Percentiles rank a stretch among this genome's conserved stretches.
These are phyloP conservation scores for Tylopilus vinaceipallidus DNA, from an alignment of 768 basidiomycete genomes.

Conservation along the genomic window DNA sequence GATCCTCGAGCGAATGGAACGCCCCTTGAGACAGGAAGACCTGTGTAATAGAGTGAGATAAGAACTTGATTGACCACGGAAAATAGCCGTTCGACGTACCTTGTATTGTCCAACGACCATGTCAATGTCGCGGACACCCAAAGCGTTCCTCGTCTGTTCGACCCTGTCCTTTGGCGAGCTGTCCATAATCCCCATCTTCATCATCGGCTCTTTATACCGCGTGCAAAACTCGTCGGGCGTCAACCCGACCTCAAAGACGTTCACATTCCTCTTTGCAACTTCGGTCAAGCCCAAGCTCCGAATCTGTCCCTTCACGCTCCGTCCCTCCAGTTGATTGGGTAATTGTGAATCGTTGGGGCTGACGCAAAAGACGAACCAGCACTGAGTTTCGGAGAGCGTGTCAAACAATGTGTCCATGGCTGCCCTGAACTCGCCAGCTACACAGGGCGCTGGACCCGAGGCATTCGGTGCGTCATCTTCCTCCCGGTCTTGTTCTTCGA, in stretches of 20 bases:
- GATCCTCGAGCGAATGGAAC: slow-evolving; percentile 88
- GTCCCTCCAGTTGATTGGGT: slow-evolving; percentile 90
- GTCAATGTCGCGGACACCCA: slow-evolving; percentile 65
- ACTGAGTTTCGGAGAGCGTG: slow-evolving; percentile 84
- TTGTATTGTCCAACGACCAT: slow-evolving; percentile 81
- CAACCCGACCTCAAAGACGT: slow-evolving; percentile 82
- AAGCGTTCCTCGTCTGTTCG: slow-evolving; percentile 52
- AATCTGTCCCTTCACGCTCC: slow-evolving; percentile 90
- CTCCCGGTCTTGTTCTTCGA: slow-evolving; percentile 50
- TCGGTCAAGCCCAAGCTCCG: slow-evolving; percentile 76
- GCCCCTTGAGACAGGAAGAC: slow-evolving; percentile 84
- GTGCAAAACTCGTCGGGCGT: slow-evolving; percentile 83
- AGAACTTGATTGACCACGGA: background rate
- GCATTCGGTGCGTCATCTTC: slow-evolving; percentile 38
- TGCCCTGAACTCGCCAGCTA: slow-evolving; percentile 84
- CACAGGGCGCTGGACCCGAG: slow-evolving; percentile 53
- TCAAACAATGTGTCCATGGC: slow-evolving; percentile 85
- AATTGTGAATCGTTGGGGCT: slow-evolving; percentile 95
- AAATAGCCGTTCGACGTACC: slow-evolving; percentile 41
- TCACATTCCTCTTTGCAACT: slow-evolving; percentile 63
- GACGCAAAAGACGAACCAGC: slow-evolving; percentile 90
- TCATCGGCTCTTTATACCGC: slow-evolving; percentile 72
- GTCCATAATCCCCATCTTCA: slow-evolving; percentile 52
- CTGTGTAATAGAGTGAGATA: slow-evolving; percentile 38
- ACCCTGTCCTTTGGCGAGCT: slow-evolving; percentile 60